Evolutionary conservation across 2,329 filamentous ascomycete species (phyloP).

Genomic region (Fusarium oxysporum): DNA sequence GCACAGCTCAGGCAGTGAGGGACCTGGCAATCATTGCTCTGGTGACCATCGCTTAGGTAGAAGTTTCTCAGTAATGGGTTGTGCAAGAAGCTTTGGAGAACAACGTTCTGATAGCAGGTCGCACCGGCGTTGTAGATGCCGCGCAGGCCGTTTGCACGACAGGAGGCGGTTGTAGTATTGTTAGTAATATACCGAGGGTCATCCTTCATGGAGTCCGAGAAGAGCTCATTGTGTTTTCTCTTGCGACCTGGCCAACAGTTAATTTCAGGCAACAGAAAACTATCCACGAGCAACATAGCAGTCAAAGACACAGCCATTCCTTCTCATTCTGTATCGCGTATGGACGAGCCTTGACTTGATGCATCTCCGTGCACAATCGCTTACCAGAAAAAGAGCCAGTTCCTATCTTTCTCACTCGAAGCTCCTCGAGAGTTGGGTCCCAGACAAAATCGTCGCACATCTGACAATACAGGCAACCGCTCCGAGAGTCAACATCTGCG

Average conservation of each 20-base stretch:
- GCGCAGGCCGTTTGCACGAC: conserved; percentile 86
- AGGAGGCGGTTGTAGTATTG: conserved; percentile 84
- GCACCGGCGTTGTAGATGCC: conserved; percentile 98
- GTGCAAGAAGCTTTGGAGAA: conserved; percentile 92
- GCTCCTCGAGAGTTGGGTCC: conserved; percentile 82
- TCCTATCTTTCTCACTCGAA: conserved; percentile 76
- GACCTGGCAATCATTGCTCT: conserved; percentile 76
- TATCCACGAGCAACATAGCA: neutral
- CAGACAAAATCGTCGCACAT: conserved; percentile 86
- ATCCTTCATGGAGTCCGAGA: conserved; percentile 72
- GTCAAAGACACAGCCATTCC: neutral
- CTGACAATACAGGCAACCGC: conserved; percentile 81
- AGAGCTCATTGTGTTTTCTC: conserved; percentile 79
- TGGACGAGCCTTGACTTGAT: neutral
- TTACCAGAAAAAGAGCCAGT: conserved; percentile 73
- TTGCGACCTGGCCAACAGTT: conserved; percentile 67
- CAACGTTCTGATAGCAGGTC: conserved; percentile 97
- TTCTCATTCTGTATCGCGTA: neutral
- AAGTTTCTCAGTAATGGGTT: conserved; percentile 93
- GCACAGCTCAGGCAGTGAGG: conserved; percentile 75
- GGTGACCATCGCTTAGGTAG: conserved; percentile 91
- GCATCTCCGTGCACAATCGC: conserved; percentile 35
- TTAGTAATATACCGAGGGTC: conserved; percentile 80
- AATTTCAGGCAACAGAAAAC: neutral
- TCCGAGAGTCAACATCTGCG: conserved; percentile 80